These are phyloP conservation scores for Talaromyces sp. DNA, from an alignment of 2,329 filamentous ascomycete genomes.

Conservation along the genomic window DNA sequence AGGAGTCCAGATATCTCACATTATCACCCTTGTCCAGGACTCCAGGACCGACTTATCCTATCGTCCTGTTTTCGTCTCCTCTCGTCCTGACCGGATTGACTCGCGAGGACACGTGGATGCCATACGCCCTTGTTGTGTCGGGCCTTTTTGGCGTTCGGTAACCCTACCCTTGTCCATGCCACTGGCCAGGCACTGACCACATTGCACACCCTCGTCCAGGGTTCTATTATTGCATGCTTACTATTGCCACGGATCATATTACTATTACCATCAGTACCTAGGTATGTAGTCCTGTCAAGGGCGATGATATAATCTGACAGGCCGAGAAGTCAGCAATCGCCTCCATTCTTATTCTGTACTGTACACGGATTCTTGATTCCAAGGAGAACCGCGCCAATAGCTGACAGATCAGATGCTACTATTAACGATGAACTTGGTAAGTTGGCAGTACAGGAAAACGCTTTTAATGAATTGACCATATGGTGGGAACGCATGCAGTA, in stretches of 20 bases:
- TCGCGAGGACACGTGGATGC: constrained; percentile 12
- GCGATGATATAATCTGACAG: constrained; percentile 1
- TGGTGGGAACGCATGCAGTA: constrained; percentile 1
- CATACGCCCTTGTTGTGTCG: constrained; percentile 9
- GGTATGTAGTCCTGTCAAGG: neutral
- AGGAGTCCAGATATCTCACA: neutral
- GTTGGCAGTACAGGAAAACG: neutral
- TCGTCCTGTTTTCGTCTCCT: neutral
- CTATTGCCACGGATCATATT: neutral
- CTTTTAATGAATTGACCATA: neutral
- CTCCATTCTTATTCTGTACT: neutral
- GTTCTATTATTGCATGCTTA: neutral
- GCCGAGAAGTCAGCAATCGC: neutral
- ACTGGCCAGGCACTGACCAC: constrained; percentile 7
- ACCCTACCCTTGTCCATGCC: constrained; percentile 4
- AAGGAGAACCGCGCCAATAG: constrained; percentile 1
- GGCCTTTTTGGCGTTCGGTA: neutral
- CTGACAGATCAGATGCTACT: constrained; percentile 19
- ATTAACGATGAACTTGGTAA: neutral
- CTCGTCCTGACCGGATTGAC: neutral
- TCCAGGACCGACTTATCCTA: neutral
- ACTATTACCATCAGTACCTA: neutral
- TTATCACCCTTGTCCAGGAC: neutral
- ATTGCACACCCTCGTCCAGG: neutral
- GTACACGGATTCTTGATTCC: too few species aligned